Conservation (phyloP, 192 early-diverging fungal genomes). For the Podila epigama region DNA sequence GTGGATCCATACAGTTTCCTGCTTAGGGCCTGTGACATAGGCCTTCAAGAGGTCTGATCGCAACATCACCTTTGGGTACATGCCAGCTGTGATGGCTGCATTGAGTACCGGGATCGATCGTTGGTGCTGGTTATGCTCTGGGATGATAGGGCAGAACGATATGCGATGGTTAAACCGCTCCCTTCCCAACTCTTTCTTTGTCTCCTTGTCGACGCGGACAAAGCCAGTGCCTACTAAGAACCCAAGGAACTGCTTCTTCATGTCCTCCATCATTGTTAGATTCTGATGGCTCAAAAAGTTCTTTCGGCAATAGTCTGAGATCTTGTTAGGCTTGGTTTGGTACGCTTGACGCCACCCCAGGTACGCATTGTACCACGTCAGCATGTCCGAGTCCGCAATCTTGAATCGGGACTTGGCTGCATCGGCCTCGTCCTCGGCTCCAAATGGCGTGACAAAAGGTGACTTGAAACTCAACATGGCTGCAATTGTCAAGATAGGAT, state of each 20-base stretch:
- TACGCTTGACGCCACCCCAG: constrained; percentile 53
- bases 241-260: constrained; percentile 61
- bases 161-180: constrained; percentile 33
- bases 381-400: constrained; percentile 55
- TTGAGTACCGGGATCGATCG: constrained; percentile 65
- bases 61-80: constrained; percentile 79
- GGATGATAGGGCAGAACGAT: constrained; percentile 49
- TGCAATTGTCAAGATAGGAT: constrained; percentile 77
- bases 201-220: constrained; percentile 40
- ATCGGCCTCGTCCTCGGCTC: constrained; percentile 58
- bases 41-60: constrained; percentile 48
- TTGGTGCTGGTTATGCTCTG: constrained; percentile 51
- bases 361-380: constrained; percentile 63
- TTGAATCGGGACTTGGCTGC: constrained; percentile 50
- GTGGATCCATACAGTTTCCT: constrained; percentile 72
- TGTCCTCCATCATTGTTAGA: constrained; percentile 62
- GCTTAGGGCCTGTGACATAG: constrained; percentile 52
- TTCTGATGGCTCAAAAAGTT: constrained; percentile 62
- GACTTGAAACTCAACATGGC: constrained; percentile 69
- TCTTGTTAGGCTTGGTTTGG: constrained; percentile 20
- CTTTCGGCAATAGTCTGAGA: constrained; percentile 52
- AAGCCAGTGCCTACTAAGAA: constrained; percentile 60
- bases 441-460: constrained; percentile 64
- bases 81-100: constrained; percentile 78
- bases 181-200: constrained; percentile 29